phyloP scores from a whole-genome alignment of 352 stramenopile genomes.

The Pythium brassicae region DNA sequence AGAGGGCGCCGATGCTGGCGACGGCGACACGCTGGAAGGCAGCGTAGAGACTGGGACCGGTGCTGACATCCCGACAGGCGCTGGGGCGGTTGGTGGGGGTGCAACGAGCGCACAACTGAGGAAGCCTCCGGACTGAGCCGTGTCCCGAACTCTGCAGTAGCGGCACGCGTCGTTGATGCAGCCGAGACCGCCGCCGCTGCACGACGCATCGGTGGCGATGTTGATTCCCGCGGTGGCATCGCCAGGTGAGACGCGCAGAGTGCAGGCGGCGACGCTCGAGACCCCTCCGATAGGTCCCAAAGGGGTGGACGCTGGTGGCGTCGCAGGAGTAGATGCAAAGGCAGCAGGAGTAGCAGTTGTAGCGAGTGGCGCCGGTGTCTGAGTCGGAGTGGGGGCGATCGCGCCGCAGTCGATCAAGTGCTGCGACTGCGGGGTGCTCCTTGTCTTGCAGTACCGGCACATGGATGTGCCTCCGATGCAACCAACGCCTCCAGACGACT shows the following conservation, averaged over 20 bases:
- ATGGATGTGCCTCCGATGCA: constrained; percentile 7
- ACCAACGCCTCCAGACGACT: background rate
- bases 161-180: constrained; percentile 18
- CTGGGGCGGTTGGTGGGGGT: too few relatives aligned
- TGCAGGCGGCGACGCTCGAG: background rate
- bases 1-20: background rate
- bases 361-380: background rate
- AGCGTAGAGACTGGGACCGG: background rate
- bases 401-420: constrained; percentile 12
- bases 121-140: constrained; percentile 23
- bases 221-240: constrained; percentile 12
- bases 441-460: constrained; percentile 18
- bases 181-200: constrained; percentile 5
- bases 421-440: constrained; percentile 10
- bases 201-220: constrained; percentile 12
- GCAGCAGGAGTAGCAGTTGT: background rate
- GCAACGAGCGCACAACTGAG: constrained; percentile 17
- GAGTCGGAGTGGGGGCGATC: background rate
- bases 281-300: background rate
- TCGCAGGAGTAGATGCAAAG: too few relatives aligned
- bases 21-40: background rate
- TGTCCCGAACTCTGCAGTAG: constrained; percentile 36
- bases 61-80: background rate
- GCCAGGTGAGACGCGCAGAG: constrained; percentile 2
- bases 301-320: background rate